phyloP scores from a whole-genome alignment of 1,284 basidiomycete genomes.

The Paramarasmius palmivorus region DNA sequence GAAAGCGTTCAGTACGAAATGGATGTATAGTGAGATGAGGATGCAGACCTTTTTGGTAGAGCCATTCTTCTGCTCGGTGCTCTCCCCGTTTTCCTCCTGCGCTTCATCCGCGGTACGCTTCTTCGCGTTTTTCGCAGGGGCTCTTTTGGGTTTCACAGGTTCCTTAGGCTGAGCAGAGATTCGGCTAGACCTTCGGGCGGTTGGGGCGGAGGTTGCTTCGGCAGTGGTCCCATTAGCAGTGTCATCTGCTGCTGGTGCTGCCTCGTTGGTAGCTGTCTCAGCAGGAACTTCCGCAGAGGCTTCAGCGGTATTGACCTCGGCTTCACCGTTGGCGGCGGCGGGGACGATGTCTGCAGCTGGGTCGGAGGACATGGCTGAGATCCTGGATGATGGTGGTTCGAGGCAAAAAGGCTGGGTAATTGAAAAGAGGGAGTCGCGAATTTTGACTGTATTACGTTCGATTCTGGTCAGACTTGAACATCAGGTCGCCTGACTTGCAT shows the following conservation, averaged over 20 bases:
- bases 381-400: conserved; percentile 1
- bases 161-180: conserved; percentile 42
- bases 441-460: conserved; percentile 8
- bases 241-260: conserved; percentile 17
- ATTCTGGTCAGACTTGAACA: not conserved
- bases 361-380: not conserved
- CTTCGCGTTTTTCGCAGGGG: conserved; percentile 32
- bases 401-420: not conserved
- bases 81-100: conserved; percentile 28
- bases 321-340: not conserved
- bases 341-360: not conserved
- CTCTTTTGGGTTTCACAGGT: conserved; percentile 23
- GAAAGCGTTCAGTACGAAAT: conserved; percentile 2
- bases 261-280: conserved; percentile 38
- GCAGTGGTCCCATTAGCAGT: conserved; percentile 13
- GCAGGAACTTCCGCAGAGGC: conserved; percentile 18
- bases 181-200: conserved; percentile 48
- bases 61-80: conserved; percentile 23
- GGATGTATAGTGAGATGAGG: conserved; percentile 6
- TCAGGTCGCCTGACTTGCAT: too few species aligned
- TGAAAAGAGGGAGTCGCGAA: conserved; percentile 4
- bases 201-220: conserved; percentile 23
- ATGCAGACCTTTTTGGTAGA: conserved; percentile 29
- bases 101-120: conserved; percentile 31
- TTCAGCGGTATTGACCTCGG: conserved; percentile 2